Conservation (phyloP, 1,284 basidiomycete genomes). For the Porodaedalea pini region DNA sequence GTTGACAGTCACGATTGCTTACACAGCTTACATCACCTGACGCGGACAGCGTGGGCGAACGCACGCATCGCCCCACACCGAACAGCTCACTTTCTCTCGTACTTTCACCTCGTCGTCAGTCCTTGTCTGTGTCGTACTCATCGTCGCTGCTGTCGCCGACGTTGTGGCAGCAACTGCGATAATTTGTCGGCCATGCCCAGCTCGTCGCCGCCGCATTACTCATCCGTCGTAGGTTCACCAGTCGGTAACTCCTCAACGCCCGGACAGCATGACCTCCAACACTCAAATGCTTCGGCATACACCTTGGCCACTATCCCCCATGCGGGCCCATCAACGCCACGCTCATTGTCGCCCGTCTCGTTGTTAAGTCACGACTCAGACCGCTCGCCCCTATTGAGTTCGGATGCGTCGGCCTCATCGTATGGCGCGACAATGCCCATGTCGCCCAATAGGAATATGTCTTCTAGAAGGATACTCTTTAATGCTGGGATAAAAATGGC, state of each 20-base stretch:
- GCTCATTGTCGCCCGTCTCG: slow-evolving; percentile 26
- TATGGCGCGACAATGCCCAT: slow-evolving; percentile 55
- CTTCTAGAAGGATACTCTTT: slow-evolving; percentile 58
- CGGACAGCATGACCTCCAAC: slow-evolving; percentile 4
- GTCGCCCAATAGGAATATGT: slow-evolving; percentile 35
- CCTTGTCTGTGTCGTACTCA: not conserved
- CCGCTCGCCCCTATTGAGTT: slow-evolving; percentile 23
- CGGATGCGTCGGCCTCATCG: slow-evolving; percentile 34
- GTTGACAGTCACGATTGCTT: not conserved
- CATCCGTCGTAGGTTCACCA: slow-evolving; percentile 11
- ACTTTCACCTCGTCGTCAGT: not conserved
- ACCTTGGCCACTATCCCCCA: slow-evolving; percentile 55
- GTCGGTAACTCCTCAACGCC: slow-evolving; percentile 1
- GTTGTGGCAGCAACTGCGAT: not conserved
- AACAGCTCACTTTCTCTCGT: not conserved
- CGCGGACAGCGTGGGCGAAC: not conserved
- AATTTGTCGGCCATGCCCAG: slow-evolving; percentile 3
- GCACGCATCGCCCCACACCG: not conserved
- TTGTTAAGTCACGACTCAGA: slow-evolving; percentile 12
- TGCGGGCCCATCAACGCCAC: slow-evolving; percentile 35
- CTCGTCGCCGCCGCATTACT: slow-evolving; percentile 19
- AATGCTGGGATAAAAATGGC: slow-evolving; percentile 82
- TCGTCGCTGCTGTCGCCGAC: not conserved
- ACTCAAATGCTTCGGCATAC: slow-evolving; percentile 55
- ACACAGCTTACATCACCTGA: not conserved